Evolutionary conservation across 2,329 filamentous ascomycete genomes (phyloP), one percentile per base, ranked within the genome.

Genomic region (Raffaelea albimanens): DNA sequence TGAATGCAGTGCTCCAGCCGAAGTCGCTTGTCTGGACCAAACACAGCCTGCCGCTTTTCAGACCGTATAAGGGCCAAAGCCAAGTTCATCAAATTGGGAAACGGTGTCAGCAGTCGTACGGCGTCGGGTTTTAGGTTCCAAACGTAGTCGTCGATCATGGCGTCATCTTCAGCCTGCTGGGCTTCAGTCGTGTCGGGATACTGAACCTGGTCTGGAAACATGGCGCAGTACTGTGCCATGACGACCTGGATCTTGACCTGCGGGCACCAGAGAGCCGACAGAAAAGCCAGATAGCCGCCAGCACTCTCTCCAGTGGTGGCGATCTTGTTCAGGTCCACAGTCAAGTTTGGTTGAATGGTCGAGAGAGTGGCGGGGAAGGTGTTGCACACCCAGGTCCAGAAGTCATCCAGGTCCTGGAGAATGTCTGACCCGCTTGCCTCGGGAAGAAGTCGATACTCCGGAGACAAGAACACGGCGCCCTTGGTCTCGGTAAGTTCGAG

Each of bases 371-470:
- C 22, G n/a, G 52, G 41, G 11, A 54, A 39, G 40, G 38, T 25
- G 16, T 40, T 40, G 49, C 50, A 50, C 11, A 72, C 52, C 72
- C 73, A 76, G 5, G 50, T 51, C 69, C 69, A 76, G 55, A 74
- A 71, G 51, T 72, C 67, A 9, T 58, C 46, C 1, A 76, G 50
- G 53, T 77, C 73, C 5, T 64, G 55, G 21, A 74, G 60, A 48
- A 75, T 69, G 16, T 76, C 68, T 3, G 58, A 43, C 31, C 69
- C 69, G 19, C 48, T 68, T 46, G 67, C 61, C 49, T 75, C 72
- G 20, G 73, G 73, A n/a, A 72, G 51, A 3, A 77, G 66, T 9
- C 72, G 71, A 59, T 78, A 72, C 56, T 73, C 69, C 1, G 71
- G 67, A 2, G 65, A 59, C 7, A 76, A 55, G 22, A 70, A 59